phyloP scores from a whole-genome alignment of 345 rosid genomes.

The Excoecaria cochinchinensis region DNA sequence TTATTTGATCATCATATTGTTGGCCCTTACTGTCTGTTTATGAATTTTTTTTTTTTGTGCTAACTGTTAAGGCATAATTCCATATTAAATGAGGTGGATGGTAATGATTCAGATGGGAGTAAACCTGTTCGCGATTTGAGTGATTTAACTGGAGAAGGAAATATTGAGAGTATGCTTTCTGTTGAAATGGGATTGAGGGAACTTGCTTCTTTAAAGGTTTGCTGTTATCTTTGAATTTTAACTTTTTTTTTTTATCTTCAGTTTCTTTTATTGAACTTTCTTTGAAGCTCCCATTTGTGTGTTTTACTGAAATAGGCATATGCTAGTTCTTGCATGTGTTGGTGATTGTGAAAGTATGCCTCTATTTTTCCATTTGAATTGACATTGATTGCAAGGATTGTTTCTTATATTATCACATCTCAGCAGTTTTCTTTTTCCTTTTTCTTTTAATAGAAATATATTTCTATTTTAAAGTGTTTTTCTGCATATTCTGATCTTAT shows the following conservation, averaged over 20 bases:
- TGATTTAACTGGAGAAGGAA: constrained; percentile 93
- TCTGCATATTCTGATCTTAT: neutral
- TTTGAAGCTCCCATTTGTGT: neutral
- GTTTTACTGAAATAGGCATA: neutral
- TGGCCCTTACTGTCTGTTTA: neutral
- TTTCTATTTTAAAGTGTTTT: neutral
- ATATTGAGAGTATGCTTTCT: constrained; percentile 96
- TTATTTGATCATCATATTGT: constrained; percentile 11
- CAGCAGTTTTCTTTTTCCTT: neutral
- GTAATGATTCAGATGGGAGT: constrained; percentile 50
- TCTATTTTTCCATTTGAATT: neutral
- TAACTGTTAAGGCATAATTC: constrained; percentile 9
- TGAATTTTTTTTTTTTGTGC: neutral
- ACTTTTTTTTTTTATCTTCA: constrained; percentile 1
- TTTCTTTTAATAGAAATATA: too few species aligned
- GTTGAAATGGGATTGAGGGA: constrained; percentile 98
- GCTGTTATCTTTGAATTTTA: constrained; percentile 3
- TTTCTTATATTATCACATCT: neutral
- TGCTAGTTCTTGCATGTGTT: neutral
- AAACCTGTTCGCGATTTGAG: constrained; percentile 56
- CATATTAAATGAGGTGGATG: constrained; percentile 42
- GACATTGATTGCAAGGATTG: neutral
- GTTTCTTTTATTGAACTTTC: constrained; percentile 4
- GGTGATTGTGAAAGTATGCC: neutral
- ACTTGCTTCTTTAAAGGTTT: constrained; percentile 86